These are phyloP conservation scores for Fraxinus floribunda DNA, from an alignment of 305 asterid genomes.

Conservation along the genomic window DNA sequence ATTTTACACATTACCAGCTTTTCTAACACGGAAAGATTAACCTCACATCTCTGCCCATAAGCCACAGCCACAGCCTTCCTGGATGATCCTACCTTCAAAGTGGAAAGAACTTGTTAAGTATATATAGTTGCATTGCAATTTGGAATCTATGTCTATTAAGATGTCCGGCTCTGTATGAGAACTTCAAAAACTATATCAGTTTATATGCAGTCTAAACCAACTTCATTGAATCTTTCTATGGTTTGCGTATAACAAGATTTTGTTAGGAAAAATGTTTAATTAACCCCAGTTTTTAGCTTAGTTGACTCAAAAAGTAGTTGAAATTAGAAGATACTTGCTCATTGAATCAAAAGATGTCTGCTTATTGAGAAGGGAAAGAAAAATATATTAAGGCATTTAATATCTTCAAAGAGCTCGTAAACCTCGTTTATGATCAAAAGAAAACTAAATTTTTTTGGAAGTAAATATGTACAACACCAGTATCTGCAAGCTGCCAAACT, in stretches of 20 bases:
- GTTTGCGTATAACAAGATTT: background rate
- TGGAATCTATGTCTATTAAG: background rate
- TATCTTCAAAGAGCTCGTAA: background rate
- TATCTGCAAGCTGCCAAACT: background rate
- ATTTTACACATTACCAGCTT: constrained; percentile 54
- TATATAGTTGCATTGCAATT: constrained; percentile 24
- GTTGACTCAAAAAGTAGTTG: background rate
- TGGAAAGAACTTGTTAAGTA: constrained; percentile 20
- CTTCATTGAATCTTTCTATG: background rate
- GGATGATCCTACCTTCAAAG: constrained; percentile 79
- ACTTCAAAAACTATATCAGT: background rate
- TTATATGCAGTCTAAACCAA: background rate
- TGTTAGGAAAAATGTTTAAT: background rate
- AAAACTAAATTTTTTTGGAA: background rate
- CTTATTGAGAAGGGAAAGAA: background rate
- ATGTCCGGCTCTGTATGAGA: background rate
- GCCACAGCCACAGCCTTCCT: constrained; percentile 82
- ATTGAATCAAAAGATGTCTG: background rate
- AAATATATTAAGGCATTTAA: background rate
- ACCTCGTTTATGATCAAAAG: background rate
- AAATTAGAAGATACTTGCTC: background rate
- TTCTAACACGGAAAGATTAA: constrained; percentile 67
- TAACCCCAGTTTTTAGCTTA: background rate
- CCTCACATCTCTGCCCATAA: constrained; percentile 84
- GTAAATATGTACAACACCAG: background rate